These are phyloP conservation scores for Fusarium nematophilum DNA, from an alignment of 2,329 filamentous ascomycete species.

Conservation along the genomic window DNA sequence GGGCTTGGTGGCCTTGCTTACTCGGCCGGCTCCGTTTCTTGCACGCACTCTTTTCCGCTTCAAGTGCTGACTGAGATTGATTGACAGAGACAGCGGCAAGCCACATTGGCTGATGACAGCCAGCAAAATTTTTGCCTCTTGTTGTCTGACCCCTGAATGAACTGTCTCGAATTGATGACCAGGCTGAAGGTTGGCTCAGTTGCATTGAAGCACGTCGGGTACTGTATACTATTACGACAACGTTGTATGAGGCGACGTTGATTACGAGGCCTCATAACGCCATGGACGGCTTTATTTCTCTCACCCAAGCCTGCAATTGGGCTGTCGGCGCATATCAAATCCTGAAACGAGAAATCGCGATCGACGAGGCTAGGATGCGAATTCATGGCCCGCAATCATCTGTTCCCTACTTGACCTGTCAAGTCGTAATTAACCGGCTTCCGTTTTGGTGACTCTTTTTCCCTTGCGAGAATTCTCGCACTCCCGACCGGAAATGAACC, in stretches of 20 bases:
- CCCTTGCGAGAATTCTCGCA: conserved; percentile 5
- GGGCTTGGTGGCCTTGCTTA: conserved; percentile 21
- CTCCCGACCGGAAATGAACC: neutral
- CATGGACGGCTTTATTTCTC: neutral
- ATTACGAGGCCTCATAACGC: neutral
- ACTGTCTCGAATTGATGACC: neutral
- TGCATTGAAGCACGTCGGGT: too few relatives aligned
- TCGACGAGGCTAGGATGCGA: conserved; percentile 8
- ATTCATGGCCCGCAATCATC: conserved; percentile 4
- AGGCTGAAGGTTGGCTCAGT: too few relatives aligned
- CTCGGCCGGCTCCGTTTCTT: conserved; percentile 38
- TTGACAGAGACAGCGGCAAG: conserved; percentile 16
- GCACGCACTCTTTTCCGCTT: neutral
- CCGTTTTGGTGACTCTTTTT: conserved; percentile 16
- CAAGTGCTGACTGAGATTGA: conserved; percentile 26
- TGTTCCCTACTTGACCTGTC: conserved; percentile 16
- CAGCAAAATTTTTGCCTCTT: conserved; percentile 2
- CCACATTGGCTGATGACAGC: conserved; percentile 10
- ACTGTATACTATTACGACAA: too few relatives aligned
- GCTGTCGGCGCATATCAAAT: neutral
- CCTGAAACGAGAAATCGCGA: conserved; percentile 13
- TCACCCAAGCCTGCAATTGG: neutral
- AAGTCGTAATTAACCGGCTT: conserved; percentile 21
- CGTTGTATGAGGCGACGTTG: neutral
- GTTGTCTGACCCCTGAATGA: conserved; percentile 2